Evolutionary conservation across 306 rosid species (phyloP), one percentile per base, ranked within the genome.

Genomic region (Trifolium subterraneum): DNA sequence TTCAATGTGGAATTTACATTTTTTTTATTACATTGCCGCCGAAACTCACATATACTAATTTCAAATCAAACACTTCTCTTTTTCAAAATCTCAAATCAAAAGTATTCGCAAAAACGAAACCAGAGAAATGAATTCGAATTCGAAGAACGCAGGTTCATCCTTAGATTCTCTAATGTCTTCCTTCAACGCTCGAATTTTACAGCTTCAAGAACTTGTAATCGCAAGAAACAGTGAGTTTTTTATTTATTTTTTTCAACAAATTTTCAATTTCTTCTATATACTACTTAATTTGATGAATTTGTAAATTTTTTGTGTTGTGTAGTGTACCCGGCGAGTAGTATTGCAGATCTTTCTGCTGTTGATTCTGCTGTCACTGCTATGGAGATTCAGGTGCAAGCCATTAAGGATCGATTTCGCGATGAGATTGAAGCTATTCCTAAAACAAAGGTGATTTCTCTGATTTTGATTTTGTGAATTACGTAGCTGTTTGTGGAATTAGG

Each of bases 341-440:
- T 89, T 74, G 42, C 90, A 38, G 98, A 93, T 78, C 85, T 93
- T 65, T 84, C 89, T 7, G 88, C 92, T 8, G 84, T 93, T 69
- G 98, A 91, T 59, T 81, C 89, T 31, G 82, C 92, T 3, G 76
- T 91, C 79, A 89, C 62, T 72, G 88, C 86, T 4, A 86, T 91
- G 92, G 98, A 93, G 88, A 83, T 91, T 78, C 97, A 93, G 88
- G 90, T 91, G 8, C 92, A 91, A 79, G 84, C 86, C 18, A 89
- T 93, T 83, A 89, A 91, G 86, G 96, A 84, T 39, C 89, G 89
- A 8, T 75, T 93, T 71, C 91, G 90, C 12, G 94, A 91, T 68
- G 97, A 93, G 78, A 84, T 88, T 12, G 85, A 83, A 72, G 94
- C 97, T 18, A 91, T 93, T 75, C 94, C 97, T 16, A 93, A 91